A percentile compares a stretch with the other conserved stretches of the same genome.
phyloP scores from a whole-genome alignment of 176 grass and related monocot genomes.

The Eleusine coracana region DNA sequence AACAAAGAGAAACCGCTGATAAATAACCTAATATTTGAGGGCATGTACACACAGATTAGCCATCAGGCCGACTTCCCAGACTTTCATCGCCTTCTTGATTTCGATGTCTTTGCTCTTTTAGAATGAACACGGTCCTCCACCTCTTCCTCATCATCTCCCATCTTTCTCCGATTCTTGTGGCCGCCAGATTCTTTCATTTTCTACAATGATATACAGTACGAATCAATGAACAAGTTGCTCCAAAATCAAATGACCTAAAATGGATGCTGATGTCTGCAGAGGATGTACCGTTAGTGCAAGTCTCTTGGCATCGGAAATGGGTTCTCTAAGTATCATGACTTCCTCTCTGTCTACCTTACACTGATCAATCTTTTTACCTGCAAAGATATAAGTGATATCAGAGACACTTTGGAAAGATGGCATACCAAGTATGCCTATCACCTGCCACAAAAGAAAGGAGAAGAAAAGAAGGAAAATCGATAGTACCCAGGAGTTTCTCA shows the following conservation, averaged over 20 bases:
- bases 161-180: slow-evolving; percentile 58
- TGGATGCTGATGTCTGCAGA: background rate
- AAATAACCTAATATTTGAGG: background rate
- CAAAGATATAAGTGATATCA: slow-evolving; percentile 7
- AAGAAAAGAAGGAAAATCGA: background rate
- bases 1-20: background rate
- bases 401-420: background rate
- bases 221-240: background rate
- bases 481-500: slow-evolving; percentile 77
- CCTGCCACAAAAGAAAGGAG: background rate
- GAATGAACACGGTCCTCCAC: slow-evolving; percentile 37
- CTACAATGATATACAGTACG: slow-evolving; percentile 21
- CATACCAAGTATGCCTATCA: background rate
- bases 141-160: slow-evolving; percentile 64
- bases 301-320: slow-evolving; percentile 70
- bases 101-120: slow-evolving; percentile 44
- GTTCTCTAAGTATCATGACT: slow-evolving; percentile 68
- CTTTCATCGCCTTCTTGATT: slow-evolving; percentile 55
- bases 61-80: background rate
- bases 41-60: slow-evolving; percentile 26
- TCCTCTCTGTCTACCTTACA: slow-evolving; percentile 51
- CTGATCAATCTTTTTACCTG: slow-evolving; percentile 60
- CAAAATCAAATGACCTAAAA: background rate
- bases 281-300: slow-evolving; percentile 61
- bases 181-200: slow-evolving; percentile 65